Evolutionary conservation across 192 early-diverging fungal species (phyloP).

Genomic region (Chytriomyces confervae): DNA sequence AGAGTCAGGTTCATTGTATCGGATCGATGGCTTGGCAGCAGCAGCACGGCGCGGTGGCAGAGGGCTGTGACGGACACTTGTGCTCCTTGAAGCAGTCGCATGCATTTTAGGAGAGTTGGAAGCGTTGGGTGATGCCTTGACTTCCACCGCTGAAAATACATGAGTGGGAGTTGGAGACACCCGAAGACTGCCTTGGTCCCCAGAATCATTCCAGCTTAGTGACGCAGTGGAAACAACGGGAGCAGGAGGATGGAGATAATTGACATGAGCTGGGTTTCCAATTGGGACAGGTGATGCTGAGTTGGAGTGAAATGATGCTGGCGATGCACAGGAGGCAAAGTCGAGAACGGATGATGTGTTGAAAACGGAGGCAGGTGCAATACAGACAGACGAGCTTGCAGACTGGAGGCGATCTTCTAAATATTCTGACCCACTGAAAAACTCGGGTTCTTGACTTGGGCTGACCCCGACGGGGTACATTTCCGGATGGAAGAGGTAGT

Average conservation of each 20-base stretch:
- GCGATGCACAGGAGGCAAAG: background rate
- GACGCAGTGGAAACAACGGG: background rate
- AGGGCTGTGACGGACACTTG: background rate
- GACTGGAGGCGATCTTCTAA: background rate
- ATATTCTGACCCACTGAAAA: constrained; percentile 7
- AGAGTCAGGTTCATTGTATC: constrained; percentile 2
- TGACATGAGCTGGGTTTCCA: background rate
- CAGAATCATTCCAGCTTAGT: background rate
- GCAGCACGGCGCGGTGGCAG: background rate
- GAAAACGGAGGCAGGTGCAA: background rate
- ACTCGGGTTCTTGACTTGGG: background rate
- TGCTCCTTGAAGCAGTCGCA: background rate
- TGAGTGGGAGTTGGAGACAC: background rate
- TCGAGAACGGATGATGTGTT: background rate
- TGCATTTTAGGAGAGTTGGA: background rate
- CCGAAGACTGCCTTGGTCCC: background rate
- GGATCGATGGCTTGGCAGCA: background rate
- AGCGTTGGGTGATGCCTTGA: background rate
- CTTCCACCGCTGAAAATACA: background rate
- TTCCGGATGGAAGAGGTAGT: background rate
- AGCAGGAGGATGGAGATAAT: background rate
- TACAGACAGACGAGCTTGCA: background rate
- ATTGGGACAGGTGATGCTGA: background rate
- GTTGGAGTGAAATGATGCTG: background rate
- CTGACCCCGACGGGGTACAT: background rate